These are phyloP conservation scores for Yarrowia galli DNA, from an alignment of 1,139 yeast species.

Conservation along the genomic window DNA sequence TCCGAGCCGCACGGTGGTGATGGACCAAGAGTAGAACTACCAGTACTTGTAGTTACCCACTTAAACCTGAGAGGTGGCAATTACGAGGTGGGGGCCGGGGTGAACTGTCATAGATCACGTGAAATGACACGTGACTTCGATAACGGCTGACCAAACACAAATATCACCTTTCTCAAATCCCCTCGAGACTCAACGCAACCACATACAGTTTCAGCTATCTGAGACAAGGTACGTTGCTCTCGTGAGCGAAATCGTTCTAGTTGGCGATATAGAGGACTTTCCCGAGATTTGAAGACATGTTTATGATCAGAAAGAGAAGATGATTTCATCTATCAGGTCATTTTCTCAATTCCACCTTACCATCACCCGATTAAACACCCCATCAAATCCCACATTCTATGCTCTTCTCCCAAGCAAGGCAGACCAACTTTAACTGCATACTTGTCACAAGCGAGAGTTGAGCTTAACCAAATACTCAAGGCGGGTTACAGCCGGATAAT, in stretches of 20 bases:
- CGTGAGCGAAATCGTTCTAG: neutral
- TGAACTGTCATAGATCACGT: too few species aligned
- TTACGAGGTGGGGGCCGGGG: too few species aligned
- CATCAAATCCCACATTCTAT: neutral
- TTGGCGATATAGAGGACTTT: too few species aligned
- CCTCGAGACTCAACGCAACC: neutral
- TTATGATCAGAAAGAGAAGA: neutral
- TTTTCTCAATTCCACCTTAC: neutral
- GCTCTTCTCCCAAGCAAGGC: constrained; percentile 33
- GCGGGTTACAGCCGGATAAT: constrained; percentile 9
- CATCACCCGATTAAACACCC: neutral
- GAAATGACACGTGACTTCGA: neutral
- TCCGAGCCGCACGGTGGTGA: too few species aligned
- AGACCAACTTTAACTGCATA: constrained; percentile 4
- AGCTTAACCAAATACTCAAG: constrained; percentile 22
- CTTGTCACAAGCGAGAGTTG: constrained; percentile 15
- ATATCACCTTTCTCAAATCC: too few species aligned
- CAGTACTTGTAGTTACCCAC: too few species aligned
- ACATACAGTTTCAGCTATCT: constrained; percentile 9
- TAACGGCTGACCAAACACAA: neutral
- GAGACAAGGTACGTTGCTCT: constrained; percentile 10
- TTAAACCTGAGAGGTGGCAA: too few species aligned
- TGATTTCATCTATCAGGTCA: neutral
- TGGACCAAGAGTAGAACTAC: too few species aligned
- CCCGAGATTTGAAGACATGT: too few species aligned